These are phyloP conservation scores for Kwoniella sp. DNA, from an alignment of 768 basidiomycete genomes.

Conservation along the genomic window DNA sequence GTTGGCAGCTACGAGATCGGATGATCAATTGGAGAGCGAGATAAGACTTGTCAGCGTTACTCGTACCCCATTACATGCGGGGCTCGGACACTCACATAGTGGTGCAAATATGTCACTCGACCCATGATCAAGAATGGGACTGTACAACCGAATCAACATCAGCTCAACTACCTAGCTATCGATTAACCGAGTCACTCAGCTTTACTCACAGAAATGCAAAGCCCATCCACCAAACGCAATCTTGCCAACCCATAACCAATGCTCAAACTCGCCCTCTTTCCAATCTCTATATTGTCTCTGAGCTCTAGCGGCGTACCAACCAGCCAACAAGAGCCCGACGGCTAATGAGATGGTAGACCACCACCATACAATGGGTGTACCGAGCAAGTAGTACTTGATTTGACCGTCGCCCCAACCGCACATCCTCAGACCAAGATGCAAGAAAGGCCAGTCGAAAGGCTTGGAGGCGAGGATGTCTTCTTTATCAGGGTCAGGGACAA, in stretches of 20 bases:
- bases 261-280: slow-evolving; percentile 88
- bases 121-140: slow-evolving; percentile 98
- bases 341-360: slow-evolving; percentile 68
- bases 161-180: neutral
- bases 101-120: slow-evolving; percentile 86
- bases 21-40: neutral
- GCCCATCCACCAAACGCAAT: slow-evolving; percentile 89
- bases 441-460: slow-evolving; percentile 90
- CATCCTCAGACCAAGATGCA: slow-evolving; percentile 89
- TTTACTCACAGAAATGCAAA: slow-evolving; percentile 76
- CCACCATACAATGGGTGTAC: slow-evolving; percentile 94
- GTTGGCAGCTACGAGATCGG: slow-evolving; percentile 73
- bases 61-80: no score
- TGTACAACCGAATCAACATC: slow-evolving; percentile 50
- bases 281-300: slow-evolving; percentile 92
- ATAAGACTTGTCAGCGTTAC: neutral
- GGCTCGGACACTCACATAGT: slow-evolving; percentile 86
- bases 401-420: slow-evolving; percentile 90
- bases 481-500: slow-evolving; percentile 96
- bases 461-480: slow-evolving; percentile 94
- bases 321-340: slow-evolving; percentile 57
- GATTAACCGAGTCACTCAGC: neutral
- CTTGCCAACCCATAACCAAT: slow-evolving; percentile 89
- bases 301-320: slow-evolving; percentile 72
- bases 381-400: slow-evolving; percentile 89